These are phyloP conservation scores for Tetrahymena malaccensis DNA, from an alignment of 73 alveolate species.

Conservation along the genomic window DNA sequence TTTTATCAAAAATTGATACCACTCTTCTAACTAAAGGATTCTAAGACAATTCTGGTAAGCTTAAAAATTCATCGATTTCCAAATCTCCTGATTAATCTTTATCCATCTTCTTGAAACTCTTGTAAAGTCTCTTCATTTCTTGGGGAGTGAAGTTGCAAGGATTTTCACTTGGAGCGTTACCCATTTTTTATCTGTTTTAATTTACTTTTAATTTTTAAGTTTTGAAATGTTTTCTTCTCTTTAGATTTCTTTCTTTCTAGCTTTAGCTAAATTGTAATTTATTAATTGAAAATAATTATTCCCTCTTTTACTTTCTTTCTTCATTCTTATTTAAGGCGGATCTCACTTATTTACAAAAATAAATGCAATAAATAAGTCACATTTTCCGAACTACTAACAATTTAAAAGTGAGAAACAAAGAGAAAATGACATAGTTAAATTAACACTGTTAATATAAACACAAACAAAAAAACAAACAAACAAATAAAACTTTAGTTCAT, in stretches of 20 bases:
- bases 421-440: too few relatives aligned
- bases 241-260: neutral
- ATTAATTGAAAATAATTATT: neutral
- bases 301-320: neutral
- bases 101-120: constrained; percentile 81
- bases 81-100: constrained; percentile 83
- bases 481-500: neutral
- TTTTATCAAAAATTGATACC: constrained; percentile 84
- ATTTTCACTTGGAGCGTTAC: neutral
- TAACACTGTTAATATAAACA: neutral
- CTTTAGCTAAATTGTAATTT: neutral
- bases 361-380: too few relatives aligned
- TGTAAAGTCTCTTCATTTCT: constrained; percentile 42
- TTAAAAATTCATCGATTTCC: constrained; percentile 96
- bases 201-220: neutral
- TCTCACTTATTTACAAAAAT: too few relatives aligned
- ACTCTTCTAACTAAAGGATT: constrained; percentile 93
- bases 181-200: neutral
- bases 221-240: neutral
- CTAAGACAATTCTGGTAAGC: constrained; percentile 92
- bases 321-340: neutral
- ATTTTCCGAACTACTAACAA: neutral
- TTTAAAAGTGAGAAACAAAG: neutral
- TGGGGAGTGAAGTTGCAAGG: constrained; percentile 15
- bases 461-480: too few relatives aligned